These are phyloP conservation scores for Saksenaea vasiformis DNA, from an alignment of 371 early-diverging fungal species.

Conservation along the genomic window DNA sequence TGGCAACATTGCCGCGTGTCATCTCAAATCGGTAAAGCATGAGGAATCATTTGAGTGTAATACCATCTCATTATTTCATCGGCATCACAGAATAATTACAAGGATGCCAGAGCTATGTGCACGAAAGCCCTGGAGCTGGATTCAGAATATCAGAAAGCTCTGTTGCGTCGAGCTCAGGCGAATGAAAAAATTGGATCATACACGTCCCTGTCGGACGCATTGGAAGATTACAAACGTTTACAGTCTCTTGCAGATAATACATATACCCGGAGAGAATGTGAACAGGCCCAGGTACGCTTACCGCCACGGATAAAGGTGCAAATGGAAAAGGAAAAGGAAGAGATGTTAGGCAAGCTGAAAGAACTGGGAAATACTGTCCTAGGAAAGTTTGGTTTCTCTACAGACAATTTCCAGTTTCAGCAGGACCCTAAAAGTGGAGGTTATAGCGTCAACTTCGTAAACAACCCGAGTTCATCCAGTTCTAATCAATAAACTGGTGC, in stretches of 20 bases:
- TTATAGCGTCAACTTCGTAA: slow-evolving; percentile 70
- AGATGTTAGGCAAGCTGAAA: slow-evolving; percentile 77
- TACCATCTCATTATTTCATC: not conserved
- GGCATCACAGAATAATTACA: slow-evolving; percentile 42
- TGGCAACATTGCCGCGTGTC: slow-evolving; percentile 72
- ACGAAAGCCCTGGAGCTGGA: slow-evolving; percentile 68
- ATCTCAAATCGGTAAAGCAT: slow-evolving; percentile 55
- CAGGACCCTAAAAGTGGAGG: slow-evolving; percentile 62
- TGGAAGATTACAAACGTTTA: slow-evolving; percentile 56
- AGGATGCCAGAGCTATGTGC: slow-evolving; percentile 54
- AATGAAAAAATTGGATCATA: slow-evolving; percentile 62
- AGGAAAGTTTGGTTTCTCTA: slow-evolving; percentile 76
- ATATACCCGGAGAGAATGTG: slow-evolving; percentile 38
- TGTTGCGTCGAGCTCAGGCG: slow-evolving; percentile 80
- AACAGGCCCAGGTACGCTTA: slow-evolving; percentile 37
- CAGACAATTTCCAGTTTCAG: slow-evolving; percentile 73
- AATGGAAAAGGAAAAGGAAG: slow-evolving; percentile 71
- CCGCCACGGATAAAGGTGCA: slow-evolving; percentile 47
- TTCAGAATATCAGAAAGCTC: slow-evolving; percentile 74
- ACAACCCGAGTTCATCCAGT: slow-evolving; percentile 22
- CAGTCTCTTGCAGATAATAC: slow-evolving; percentile 31
- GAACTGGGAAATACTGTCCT: slow-evolving; percentile 72
- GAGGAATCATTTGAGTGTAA: not conserved
- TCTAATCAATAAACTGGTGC: too few species aligned
- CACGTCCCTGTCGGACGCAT: slow-evolving; percentile 53